A percentile compares a stretch with the other conserved stretches of the same genome.
These are phyloP conservation scores for Balakata baccata DNA, from an alignment of 345 rosid genomes.

Conservation along the genomic window DNA sequence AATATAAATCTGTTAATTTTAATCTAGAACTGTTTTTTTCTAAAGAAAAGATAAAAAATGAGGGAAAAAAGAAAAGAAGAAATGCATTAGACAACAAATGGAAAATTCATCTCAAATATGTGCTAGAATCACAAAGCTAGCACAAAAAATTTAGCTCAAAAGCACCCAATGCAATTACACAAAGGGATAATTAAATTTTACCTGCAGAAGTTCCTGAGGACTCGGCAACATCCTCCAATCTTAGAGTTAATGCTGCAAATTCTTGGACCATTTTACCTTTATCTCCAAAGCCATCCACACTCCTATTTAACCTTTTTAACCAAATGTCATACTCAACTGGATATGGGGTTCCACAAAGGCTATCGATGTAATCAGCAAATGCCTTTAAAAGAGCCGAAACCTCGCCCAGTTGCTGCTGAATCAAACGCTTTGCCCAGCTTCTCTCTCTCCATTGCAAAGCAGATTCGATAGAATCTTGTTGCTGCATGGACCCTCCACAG, in stretches of 20 bases:
- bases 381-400: conserved; percentile 60
- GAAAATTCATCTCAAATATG: background rate
- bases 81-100: background rate
- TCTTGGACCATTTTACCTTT: conserved; percentile 56
- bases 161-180: background rate
- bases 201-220: conserved; percentile 35
- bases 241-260: conserved; percentile 25
- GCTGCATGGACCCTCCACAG: conserved; percentile 51
- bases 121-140: background rate
- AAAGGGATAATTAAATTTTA: conserved; percentile 16
- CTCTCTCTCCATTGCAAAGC: conserved; percentile 69
- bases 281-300: conserved; percentile 42
- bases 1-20: too few relatives aligned
- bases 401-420: conserved; percentile 57
- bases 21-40: background rate
- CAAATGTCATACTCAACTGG: conserved; percentile 60
- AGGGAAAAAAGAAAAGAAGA: background rate
- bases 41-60: background rate
- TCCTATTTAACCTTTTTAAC: conserved; percentile 48
- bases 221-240: conserved; percentile 34
- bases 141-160: background rate
- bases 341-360: conserved; percentile 65
- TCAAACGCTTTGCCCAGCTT: conserved; percentile 50
- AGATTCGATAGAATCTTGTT: conserved; percentile 59
- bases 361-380: conserved; percentile 66